phyloP scores from a whole-genome alignment of 1,284 basidiomycete species.

The Phlebopus sp. region DNA sequence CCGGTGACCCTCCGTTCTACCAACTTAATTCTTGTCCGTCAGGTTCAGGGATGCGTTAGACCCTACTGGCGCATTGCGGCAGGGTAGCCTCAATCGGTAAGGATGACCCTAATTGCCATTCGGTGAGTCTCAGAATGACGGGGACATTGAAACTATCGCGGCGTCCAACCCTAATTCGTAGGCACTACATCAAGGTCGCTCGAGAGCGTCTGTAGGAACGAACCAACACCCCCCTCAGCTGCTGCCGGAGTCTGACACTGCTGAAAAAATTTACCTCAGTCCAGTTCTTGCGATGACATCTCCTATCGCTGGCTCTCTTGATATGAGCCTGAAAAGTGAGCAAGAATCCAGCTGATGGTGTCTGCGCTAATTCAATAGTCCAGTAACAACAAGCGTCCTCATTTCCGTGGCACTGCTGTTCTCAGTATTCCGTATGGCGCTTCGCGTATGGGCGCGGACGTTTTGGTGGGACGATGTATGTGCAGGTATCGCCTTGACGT shows the following conservation, averaged over 20 bases:
- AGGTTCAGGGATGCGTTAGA: too few species aligned
- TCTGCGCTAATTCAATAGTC: neutral
- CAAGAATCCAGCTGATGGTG: neutral
- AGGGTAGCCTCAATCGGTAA: too few species aligned
- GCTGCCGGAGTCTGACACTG: neutral
- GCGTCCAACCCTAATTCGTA: too few species aligned
- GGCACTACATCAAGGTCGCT: too few species aligned
- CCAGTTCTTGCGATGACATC: neutral
- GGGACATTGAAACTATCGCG: too few species aligned
- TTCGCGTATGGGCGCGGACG: constrained; percentile 3
- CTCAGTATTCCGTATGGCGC: constrained; percentile 7
- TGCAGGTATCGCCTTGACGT: constrained; percentile 10
- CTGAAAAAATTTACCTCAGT: neutral
- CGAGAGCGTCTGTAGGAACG: too few species aligned
- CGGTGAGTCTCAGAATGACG: too few species aligned
- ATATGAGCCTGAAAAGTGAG: constrained; percentile 17
- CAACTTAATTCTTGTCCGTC: too few species aligned
- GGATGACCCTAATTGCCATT: too few species aligned
- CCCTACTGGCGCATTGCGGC: too few species aligned
- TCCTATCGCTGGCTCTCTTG: neutral
- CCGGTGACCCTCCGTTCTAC: too few species aligned
- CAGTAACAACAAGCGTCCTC: constrained; percentile 18
- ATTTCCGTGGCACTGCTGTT: constrained; percentile 9
- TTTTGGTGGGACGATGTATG: constrained; percentile 23
- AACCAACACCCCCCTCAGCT: neutral